phyloP scores from a whole-genome alignment of 2,329 filamentous ascomycete genomes.

The Aspergillus cejpii region DNA sequence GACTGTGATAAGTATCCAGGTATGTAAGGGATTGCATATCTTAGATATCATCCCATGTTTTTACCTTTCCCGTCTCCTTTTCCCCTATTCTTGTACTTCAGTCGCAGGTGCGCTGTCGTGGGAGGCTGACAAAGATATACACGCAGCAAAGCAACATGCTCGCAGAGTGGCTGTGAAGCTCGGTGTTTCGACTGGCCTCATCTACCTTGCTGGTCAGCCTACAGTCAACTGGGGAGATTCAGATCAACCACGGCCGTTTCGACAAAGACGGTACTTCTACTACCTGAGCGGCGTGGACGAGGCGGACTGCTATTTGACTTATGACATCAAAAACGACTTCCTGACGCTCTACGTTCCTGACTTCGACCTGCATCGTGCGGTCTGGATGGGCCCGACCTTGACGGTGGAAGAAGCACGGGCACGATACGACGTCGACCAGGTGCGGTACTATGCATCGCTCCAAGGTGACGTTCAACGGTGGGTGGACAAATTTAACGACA shows the following conservation, averaged over 20 bases:
- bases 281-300: constrained; percentile 53
- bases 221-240: constrained; percentile 51
- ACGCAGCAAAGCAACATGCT: constrained; percentile 46
- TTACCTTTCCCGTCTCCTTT: neutral
- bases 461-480: constrained; percentile 45
- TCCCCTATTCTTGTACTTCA: neutral
- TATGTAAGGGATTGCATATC: constrained; percentile 15
- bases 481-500: constrained; percentile 22
- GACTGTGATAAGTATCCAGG: constrained; percentile 40
- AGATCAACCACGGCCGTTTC: constrained; percentile 51
- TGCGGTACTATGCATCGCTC: constrained; percentile 52
- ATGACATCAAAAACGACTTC: constrained; percentile 53
- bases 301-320: constrained; percentile 51
- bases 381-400: constrained; percentile 41
- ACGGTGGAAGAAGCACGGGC: constrained; percentile 51
- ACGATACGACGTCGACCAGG: constrained; percentile 63
- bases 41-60: neutral
- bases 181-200: constrained; percentile 43
- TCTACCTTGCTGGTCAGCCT: constrained; percentile 51
- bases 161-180: constrained; percentile 42
- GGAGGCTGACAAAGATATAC: constrained; percentile 6
- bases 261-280: constrained; percentile 57
- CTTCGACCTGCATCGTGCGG: constrained; percentile 49
- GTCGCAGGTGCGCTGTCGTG: constrained; percentile 4
- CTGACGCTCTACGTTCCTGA: constrained; percentile 69